Evolutionary conservation across 2,329 filamentous ascomycete genomes (phyloP).

Genomic region (Domatiomyces globalis): DNA sequence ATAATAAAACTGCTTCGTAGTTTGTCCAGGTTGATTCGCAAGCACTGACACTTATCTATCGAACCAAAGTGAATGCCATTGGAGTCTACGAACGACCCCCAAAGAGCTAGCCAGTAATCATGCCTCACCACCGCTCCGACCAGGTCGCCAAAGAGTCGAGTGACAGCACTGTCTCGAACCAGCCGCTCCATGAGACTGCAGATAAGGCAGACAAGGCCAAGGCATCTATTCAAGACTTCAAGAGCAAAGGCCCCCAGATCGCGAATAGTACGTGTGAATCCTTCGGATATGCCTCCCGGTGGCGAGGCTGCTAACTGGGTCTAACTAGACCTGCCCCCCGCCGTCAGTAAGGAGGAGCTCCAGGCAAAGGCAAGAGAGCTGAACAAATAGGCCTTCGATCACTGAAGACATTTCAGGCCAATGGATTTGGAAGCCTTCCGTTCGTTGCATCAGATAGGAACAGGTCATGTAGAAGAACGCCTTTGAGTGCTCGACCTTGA

Average conservation of each 20-base stretch:
- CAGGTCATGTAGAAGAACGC: too few species aligned
- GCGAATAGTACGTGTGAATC: slow-evolving; percentile 26
- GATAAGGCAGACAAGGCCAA: slow-evolving; percentile 19
- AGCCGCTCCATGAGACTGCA: slow-evolving; percentile 22
- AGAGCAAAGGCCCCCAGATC: slow-evolving; percentile 34
- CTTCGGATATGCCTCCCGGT: slow-evolving; percentile 32
- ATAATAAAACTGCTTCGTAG: too few species aligned
- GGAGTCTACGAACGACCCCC: neutral
- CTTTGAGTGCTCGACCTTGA: too few species aligned
- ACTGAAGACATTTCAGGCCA: too few species aligned
- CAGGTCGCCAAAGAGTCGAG: slow-evolving; percentile 26
- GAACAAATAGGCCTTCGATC: slow-evolving; percentile 38
- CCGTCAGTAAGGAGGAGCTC: slow-evolving; percentile 51
- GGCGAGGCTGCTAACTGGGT: slow-evolving; percentile 27
- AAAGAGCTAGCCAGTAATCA: slow-evolving; percentile 16
- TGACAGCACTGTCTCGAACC: slow-evolving; percentile 25
- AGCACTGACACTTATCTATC: too few species aligned
- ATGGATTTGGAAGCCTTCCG: too few species aligned
- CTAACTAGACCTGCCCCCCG: slow-evolving; percentile 28
- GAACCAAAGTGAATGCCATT: neutral
- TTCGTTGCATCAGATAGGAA: too few species aligned
- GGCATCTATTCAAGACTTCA: slow-evolving; percentile 22
- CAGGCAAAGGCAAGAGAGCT: slow-evolving; percentile 49
- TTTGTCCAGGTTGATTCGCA: too few species aligned
- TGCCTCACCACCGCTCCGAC: slow-evolving; percentile 27